These are phyloP conservation scores for Opeltia flavorubescens DNA, from an alignment of 495 filamentous ascomycete genomes.

Conservation along the genomic window DNA sequence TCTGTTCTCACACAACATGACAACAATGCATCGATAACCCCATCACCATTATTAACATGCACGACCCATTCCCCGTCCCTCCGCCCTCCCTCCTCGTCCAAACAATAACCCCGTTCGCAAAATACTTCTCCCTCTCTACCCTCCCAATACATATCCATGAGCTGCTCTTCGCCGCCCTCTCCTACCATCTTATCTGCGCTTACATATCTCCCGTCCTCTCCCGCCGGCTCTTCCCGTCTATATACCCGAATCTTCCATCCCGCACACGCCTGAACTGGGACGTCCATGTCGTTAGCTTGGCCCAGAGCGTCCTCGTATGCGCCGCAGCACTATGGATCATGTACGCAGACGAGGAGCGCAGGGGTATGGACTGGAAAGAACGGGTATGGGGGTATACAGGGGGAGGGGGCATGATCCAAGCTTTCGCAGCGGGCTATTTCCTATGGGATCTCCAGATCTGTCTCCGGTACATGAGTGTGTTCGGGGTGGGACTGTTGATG, in stretches of 20 bases:
- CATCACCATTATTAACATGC: conserved; percentile 21
- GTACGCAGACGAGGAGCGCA: conserved; percentile 60
- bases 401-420: conserved; percentile 65
- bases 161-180: conserved; percentile 52
- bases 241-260: conserved; percentile 51
- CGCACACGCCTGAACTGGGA: conserved; percentile 86
- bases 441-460: conserved; percentile 81
- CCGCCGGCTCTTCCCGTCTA: conserved; percentile 47
- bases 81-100: conserved; percentile 30
- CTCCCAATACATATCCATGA: conserved; percentile 85
- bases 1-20: no score
- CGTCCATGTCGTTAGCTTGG: conserved; percentile 86
- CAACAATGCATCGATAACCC: background rate
- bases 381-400: conserved; percentile 89
- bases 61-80: conserved; percentile 31
- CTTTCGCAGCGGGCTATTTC: conserved; percentile 86
- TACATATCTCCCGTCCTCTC: conserved; percentile 67
- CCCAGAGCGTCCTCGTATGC: conserved; percentile 74
- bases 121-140: conserved; percentile 44
- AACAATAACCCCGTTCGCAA: conserved; percentile 29
- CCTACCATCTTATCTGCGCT: conserved; percentile 65
- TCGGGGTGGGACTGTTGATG: conserved; percentile 78
- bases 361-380: conserved; percentile 52
- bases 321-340: conserved; percentile 71
- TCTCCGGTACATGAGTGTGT: conserved; percentile 53